Evolutionary conservation across 106 monocot genomes (phyloP).

Genomic region (Triglochin maritima): DNA sequence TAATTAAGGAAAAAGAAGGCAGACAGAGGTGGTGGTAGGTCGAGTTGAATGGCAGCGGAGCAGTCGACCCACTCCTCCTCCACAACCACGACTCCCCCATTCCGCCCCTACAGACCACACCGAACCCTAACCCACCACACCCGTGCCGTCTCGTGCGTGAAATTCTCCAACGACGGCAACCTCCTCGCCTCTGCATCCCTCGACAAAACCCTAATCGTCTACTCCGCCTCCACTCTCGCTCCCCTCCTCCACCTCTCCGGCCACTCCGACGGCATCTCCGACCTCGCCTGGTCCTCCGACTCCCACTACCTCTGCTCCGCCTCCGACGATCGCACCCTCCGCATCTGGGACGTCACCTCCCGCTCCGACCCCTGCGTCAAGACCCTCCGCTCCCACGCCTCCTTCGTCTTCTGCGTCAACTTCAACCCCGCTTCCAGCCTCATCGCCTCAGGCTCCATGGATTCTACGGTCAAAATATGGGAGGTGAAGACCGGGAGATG

Average conservation of each 20-base stretch:
- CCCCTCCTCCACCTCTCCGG: constrained; percentile 46
- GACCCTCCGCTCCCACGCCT: constrained; percentile 55
- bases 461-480: constrained; percentile 62
- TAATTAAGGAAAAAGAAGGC: no score
- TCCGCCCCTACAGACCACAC: constrained; percentile 46
- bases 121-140: constrained; percentile 41
- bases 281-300: constrained; percentile 85
- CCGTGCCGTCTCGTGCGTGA: constrained; percentile 82
- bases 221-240: constrained; percentile 25
- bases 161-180: constrained; percentile 86
- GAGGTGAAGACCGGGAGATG: constrained; percentile 71
- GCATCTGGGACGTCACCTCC: constrained; percentile 59
- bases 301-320: constrained; percentile 92
- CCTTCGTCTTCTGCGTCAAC: constrained; percentile 88
- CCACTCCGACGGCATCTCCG: constrained; percentile 82
- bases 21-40: no score
- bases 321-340: constrained; percentile 88
- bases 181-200: constrained; percentile 90
- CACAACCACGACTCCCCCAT: not conserved
- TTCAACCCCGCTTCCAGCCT: constrained; percentile 65
- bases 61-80: not conserved
- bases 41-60: no score
- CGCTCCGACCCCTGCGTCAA: constrained; percentile 39
- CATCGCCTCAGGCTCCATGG: constrained; percentile 68
- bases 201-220: constrained; percentile 68